Base-by-base conservation (phyloP, 192 early-diverging fungal species). In the Polychytrium aggregatum region DNA sequence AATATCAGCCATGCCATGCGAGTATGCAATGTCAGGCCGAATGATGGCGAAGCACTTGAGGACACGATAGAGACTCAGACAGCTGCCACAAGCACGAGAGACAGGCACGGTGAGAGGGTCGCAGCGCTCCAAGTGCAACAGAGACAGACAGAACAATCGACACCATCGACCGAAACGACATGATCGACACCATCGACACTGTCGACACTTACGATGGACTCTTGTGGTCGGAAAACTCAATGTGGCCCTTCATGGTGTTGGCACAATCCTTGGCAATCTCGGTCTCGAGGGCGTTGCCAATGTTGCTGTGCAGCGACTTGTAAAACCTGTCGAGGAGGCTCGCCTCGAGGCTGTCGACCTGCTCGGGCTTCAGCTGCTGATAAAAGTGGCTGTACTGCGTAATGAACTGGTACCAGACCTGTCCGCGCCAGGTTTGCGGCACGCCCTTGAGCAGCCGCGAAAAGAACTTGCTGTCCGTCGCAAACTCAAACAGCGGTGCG, bases 331-430 rank as follows among this genome's bases (percentile, higher is more conserved):
- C n/a, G 3, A 56, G 41, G 2, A 56, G 43, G 36, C 36, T 47
- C 7, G 47, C 45, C 29, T 56, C 55, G 14, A 29, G 25, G 14
- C 18, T 13, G 37, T 41, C 55, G n/a, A 56, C 36, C 20, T 48
- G 46, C 24, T 41, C 55, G 9, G 55, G 26, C 16, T 36, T 49
- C 46, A 48, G 24, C 40, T 37, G 46, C n/a, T 28, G 20, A 41
- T 56, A 49, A 9, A 56, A 30, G 3, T 40, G 38, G 30, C 38
- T 42, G 11, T 28, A 34, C n/a, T 27, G 11, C 3, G 46, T 56
- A 21, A 56, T 17, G 3, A 56, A 38, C 39, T 48, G 38, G 40
- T 56, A 56, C 55, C 55, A 56, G 9, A 34, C 55, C 24, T 56
- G 55, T 1, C 55, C 55, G 18, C 55, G 55, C 46, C 46, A 56